A percentile compares a stretch with the other conserved stretches of the same genome.
These are phyloP conservation scores for Penicillium macrosclerotiorum DNA, from an alignment of 495 filamentous ascomycete species.

Conservation along the genomic window DNA sequence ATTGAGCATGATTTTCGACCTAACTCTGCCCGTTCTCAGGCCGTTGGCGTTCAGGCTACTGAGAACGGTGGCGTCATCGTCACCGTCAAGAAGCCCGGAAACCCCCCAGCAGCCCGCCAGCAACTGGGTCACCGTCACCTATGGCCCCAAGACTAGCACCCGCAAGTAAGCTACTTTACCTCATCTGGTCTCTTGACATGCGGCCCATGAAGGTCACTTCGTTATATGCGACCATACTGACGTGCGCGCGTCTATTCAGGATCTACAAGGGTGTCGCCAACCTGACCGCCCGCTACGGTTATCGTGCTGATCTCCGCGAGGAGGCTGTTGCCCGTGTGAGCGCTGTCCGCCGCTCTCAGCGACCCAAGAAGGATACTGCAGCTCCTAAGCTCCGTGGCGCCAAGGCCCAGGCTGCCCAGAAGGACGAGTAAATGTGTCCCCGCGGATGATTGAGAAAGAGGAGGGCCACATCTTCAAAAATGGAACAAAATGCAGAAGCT, in stretches of 20 bases:
- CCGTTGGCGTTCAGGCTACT: slow-evolving; percentile 68
- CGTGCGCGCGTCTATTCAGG: slow-evolving; percentile 43
- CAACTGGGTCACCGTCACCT: slow-evolving; percentile 60
- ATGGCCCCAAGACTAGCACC: slow-evolving; percentile 63
- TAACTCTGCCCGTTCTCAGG: slow-evolving; percentile 48
- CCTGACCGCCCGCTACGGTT: slow-evolving; percentile 74
- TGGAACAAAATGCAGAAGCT: too few relatives aligned
- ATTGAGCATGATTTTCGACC: too few relatives aligned
- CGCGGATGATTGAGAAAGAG: slow-evolving; percentile 6
- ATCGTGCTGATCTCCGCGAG: slow-evolving; percentile 83
- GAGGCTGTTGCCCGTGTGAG: slow-evolving; percentile 85
- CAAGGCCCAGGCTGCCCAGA: slow-evolving; percentile 73
- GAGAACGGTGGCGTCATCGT: slow-evolving; percentile 71
- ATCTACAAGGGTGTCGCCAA: slow-evolving; percentile 83
- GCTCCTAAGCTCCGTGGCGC: slow-evolving; percentile 73
- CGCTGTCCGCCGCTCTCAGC: slow-evolving; percentile 78
- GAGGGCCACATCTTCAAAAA: too few relatives aligned
- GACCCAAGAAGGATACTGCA: slow-evolving; percentile 70
- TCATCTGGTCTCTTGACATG: too few relatives aligned
- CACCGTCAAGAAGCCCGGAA: slow-evolving; percentile 76
- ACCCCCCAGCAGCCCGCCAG: slow-evolving; percentile 66
- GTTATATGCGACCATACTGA: too few relatives aligned
- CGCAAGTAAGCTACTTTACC: slow-evolving; percentile 92
- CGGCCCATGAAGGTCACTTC: too few relatives aligned
- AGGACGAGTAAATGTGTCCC: slow-evolving; percentile 41